A percentile compares a stretch with the other conserved stretches of the same genome.
These are phyloP conservation scores for Globisporangium paddicum DNA, from an alignment of 352 stramenopile species.

Conservation along the genomic window DNA sequence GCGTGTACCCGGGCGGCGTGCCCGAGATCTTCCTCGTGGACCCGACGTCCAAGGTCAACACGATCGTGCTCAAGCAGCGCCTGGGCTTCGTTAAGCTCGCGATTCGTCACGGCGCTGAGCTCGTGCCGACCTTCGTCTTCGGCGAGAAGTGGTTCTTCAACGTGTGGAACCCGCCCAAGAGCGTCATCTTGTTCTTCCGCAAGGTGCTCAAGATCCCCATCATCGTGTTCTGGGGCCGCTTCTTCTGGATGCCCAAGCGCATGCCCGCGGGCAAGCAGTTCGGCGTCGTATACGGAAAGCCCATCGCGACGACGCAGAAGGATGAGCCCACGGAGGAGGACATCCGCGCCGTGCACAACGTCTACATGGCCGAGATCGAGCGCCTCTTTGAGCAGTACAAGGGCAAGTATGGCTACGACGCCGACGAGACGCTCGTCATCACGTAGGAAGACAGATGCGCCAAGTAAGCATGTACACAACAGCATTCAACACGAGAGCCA, in stretches of 20 bases:
- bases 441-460: too few relatives aligned
- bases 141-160: slow-evolving; percentile 81
- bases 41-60: slow-evolving; percentile 66
- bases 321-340: slow-evolving; percentile 62
- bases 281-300: slow-evolving; percentile 71
- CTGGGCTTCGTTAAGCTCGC: slow-evolving; percentile 80
- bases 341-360: slow-evolving; percentile 37
- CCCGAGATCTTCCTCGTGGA: slow-evolving; percentile 77
- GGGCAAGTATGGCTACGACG: slow-evolving; percentile 62
- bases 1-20: slow-evolving; percentile 71
- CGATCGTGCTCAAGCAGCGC: slow-evolving; percentile 73
- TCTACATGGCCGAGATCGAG: slow-evolving; percentile 61
- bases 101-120: slow-evolving; percentile 66
- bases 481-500: too few relatives aligned
- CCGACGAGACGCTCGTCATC: too few relatives aligned
- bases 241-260: slow-evolving; percentile 71
- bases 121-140: slow-evolving; percentile 78
- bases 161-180: slow-evolving; percentile 10
- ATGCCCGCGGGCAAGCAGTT: slow-evolving; percentile 58
- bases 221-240: slow-evolving; percentile 14
- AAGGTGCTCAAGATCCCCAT: slow-evolving; percentile 12
- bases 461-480: too few relatives aligned
- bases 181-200: slow-evolving; percentile 9
- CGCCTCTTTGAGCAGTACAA: slow-evolving; percentile 69
- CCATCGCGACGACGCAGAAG: slow-evolving; percentile 47